phyloP scores from a whole-genome alignment of 305 asterid genomes.

The Fraxinus sp. region DNA sequence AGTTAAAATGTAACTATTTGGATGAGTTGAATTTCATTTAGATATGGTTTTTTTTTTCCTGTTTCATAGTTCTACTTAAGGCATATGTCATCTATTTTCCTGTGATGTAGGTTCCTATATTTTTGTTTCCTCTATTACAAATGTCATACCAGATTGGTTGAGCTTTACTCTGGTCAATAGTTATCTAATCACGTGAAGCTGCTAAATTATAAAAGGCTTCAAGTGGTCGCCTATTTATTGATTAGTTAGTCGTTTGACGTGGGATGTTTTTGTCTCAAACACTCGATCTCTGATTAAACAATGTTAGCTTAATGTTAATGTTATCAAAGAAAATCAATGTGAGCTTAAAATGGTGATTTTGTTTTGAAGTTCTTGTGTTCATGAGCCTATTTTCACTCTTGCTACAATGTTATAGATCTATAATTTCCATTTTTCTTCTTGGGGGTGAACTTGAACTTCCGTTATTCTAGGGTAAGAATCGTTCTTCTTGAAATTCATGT shows the following conservation, averaged over 20 bases:
- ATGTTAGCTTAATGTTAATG: no score
- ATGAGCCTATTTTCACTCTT: background rate
- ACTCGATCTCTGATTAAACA: background rate
- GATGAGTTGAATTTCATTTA: no score
- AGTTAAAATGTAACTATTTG: no score
- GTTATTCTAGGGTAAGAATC: conserved; percentile 35
- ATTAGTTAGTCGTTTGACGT: background rate
- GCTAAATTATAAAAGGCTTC: background rate
- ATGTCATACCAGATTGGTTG: no score
- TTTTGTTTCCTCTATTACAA: no score
- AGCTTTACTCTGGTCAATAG: no score
- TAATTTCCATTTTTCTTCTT: background rate
- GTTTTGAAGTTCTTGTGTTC: background rate
- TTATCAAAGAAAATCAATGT: background rate
- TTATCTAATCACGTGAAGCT: no score
- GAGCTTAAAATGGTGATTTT: background rate
- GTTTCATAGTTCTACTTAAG: no score
- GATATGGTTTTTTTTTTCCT: no score
- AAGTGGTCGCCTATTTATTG: background rate
- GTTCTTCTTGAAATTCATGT: background rate
- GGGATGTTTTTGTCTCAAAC: background rate
- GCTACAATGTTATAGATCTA: background rate
- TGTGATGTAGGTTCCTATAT: no score
- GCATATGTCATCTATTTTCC: no score
- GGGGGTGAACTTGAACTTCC: background rate